Evolutionary conservation across 2,329 filamentous ascomycete genomes (phyloP).

Genomic region (Alternaria burnsii): DNA sequence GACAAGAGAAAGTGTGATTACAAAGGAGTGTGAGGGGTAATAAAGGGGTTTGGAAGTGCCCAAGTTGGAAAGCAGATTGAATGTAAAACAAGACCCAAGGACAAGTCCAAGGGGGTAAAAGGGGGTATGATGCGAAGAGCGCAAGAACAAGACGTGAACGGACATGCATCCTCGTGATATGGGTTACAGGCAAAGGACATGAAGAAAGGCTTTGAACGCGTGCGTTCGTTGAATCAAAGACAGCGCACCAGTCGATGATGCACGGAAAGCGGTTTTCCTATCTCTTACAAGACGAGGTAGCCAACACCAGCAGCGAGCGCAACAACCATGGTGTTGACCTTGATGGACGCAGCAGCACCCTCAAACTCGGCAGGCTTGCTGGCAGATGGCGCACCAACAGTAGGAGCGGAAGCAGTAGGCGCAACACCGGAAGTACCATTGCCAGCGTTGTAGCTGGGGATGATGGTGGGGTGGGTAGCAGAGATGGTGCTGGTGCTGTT

Average conservation of each 20-base stretch:
- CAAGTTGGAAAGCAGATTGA: constrained; percentile 22
- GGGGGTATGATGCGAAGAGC: constrained; percentile 13
- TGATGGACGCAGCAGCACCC: constrained; percentile 45
- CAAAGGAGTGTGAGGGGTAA: constrained; percentile 30
- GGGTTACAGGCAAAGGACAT: constrained; percentile 15
- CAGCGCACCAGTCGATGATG: constrained; percentile 43
- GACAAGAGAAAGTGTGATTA: constrained; percentile 39
- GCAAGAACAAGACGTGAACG: constrained; percentile 14
- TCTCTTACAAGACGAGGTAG: constrained; percentile 48
- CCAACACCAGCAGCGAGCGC: constrained; percentile 43
- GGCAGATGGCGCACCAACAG: constrained; percentile 17
- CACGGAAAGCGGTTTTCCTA: constrained; percentile 22
- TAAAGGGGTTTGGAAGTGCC: constrained; percentile 15
- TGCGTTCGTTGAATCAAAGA: constrained; percentile 33
- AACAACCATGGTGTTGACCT: constrained; percentile 43
- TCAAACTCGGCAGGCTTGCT: constrained; percentile 35
- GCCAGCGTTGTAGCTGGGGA: constrained; percentile 26
- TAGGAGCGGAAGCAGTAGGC: constrained; percentile 22
- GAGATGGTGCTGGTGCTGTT: constrained; percentile 48
- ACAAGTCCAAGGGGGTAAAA: constrained; percentile 18
- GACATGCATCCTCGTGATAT: constrained; percentile 32
- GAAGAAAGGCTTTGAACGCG: constrained; percentile 16
- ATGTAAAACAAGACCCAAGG: constrained; percentile 9
- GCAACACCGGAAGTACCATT: constrained; percentile 28
- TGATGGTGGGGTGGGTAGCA: constrained; percentile 26